phyloP scores from a whole-genome alignment of 1,139 yeast genomes.

The Candida glucosophila region DNA sequence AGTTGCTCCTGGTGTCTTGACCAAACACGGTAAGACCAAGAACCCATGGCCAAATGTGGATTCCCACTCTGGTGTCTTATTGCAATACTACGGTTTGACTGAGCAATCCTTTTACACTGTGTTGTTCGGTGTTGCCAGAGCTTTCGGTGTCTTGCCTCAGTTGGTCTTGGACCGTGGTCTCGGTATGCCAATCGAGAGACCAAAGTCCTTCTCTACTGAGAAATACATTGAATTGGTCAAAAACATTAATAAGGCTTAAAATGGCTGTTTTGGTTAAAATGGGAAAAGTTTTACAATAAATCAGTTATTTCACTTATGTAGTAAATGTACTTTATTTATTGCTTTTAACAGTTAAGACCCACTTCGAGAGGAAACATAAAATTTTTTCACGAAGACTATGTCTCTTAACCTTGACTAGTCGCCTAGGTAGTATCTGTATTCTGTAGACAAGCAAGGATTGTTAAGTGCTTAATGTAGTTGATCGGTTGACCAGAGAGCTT shows the following conservation, averaged over 20 bases:
- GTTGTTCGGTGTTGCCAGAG: slow-evolving; percentile 95
- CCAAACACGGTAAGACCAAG: slow-evolving; percentile 96
- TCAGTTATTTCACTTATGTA: too few species aligned
- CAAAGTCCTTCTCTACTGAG: slow-evolving; percentile 85
- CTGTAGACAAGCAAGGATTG: too few species aligned
- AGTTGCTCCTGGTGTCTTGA: slow-evolving; percentile 91
- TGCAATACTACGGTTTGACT: slow-evolving; percentile 94
- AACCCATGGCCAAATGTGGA: slow-evolving; percentile 99
- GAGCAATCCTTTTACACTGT: slow-evolving; percentile 97
- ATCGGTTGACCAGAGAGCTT: too few species aligned
- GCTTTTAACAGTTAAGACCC: too few species aligned
- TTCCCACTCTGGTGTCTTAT: slow-evolving; percentile 93
- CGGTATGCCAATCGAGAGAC: slow-evolving; percentile 95
- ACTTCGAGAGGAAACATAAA: too few species aligned
- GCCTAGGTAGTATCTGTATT: too few species aligned
- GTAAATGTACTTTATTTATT: too few species aligned
- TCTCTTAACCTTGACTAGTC: too few species aligned
- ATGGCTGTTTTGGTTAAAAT: too few species aligned
- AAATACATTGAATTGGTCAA: slow-evolving; percentile 57
- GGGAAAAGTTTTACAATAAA: too few species aligned
- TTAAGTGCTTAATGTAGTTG: too few species aligned
- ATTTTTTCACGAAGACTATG: too few species aligned
- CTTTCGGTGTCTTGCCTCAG: slow-evolving; percentile 96
- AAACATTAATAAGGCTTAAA: slow-evolving; percentile 28
- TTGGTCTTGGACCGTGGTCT: slow-evolving; percentile 92